Evolutionary conservation across 257 asterid species (phyloP).

Genomic region (Datura wrightii): DNA sequence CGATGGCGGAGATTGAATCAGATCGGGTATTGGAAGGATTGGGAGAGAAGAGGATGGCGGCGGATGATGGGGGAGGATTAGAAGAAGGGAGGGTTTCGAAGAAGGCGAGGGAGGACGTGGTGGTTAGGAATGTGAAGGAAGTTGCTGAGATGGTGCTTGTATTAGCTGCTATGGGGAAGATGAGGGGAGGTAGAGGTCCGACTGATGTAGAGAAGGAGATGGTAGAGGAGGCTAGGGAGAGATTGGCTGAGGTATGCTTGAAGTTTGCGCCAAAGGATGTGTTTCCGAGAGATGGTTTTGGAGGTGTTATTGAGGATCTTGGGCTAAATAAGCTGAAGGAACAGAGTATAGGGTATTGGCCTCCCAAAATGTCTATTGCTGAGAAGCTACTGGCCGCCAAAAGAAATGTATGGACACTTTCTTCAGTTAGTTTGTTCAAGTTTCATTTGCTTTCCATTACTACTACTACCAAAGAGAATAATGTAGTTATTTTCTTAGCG

Average conservation of each 20-base stretch:
- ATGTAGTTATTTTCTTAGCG: neutral
- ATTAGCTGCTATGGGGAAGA: constrained; percentile 88
- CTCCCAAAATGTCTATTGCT: constrained; percentile 78
- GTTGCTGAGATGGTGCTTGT: constrained; percentile 94
- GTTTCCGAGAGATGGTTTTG: constrained; percentile 86
- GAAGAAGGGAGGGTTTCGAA: constrained; percentile 34
- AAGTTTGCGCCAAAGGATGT: constrained; percentile 90
- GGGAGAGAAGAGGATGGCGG: constrained; percentile 63
- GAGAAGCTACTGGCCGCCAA: constrained; percentile 75
- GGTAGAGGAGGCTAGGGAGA: constrained; percentile 71
- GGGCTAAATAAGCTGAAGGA: constrained; percentile 79
- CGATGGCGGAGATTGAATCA: constrained; percentile 42
- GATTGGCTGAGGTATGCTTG: constrained; percentile 71
- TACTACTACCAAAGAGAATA: neutral
- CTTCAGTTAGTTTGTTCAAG: neutral
- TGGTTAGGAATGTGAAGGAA: constrained; percentile 54
- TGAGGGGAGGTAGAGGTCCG: constrained; percentile 92
- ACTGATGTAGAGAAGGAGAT: constrained; percentile 73
- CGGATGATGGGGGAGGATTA: constrained; percentile 48
- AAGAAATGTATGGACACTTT: constrained; percentile 63
- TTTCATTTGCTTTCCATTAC: neutral
- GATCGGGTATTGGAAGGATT: constrained; percentile 42
- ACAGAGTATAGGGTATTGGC: constrained; percentile 72
- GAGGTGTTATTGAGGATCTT: constrained; percentile 81
- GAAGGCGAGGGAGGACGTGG: constrained; percentile 38